Base-by-base conservation (phyloP, 78 protist species). In the Capsaspora owczarzaki region DNA sequence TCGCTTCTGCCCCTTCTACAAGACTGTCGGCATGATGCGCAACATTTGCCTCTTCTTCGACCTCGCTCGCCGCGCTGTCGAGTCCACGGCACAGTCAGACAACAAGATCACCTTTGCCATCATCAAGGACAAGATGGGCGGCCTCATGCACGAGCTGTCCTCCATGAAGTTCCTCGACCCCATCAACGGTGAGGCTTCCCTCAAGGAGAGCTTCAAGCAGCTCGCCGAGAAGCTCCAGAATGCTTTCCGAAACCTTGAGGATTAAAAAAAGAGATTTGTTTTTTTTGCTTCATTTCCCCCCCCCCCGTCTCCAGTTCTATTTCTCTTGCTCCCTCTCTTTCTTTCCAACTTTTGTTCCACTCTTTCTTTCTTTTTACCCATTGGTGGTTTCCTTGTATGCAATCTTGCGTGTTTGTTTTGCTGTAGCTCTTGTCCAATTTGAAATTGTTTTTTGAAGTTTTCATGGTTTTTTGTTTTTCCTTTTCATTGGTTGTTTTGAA, bases 1-100 rank as follows among this genome's bases (percentile, higher is more conserved):
- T 81, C 79, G 85, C 37, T 91, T 51, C 91, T 98, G 99, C 89
- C 99, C 99, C 80, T 94, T 98, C 91, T 96, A 90, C 89, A 99
- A 99, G 93, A 93, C 99, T 10, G 89, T 88, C 41, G 91, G 98
- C 93, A 98, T 98, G 97, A 33, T 96, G 80, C 81, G 89, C 46
- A 93, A 93, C 86, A 91, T 96, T 60, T 85, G 91, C 77, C 44
- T 79, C 78, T 96, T 96, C 89, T 89, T 95, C 74, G 35, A 70
- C 61, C 38, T 44, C 16, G 51, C 86, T 19, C n/a, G n/a, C 25
- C 25, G 46, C 69, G 82, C 79, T 27, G 53, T 71, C 27, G 76
- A 61, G 75, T 0, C 60, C 46, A 37, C 83, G 42, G 42, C 76
- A 8, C 27, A 83, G 33, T 8, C 44, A 6, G 85, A 80, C 79